A percentile compares a stretch with the other conserved stretches of the same genome.
These are phyloP conservation scores for Leccinum pachyderme DNA, from an alignment of 1,284 basidiomycete species.

Conservation along the genomic window DNA sequence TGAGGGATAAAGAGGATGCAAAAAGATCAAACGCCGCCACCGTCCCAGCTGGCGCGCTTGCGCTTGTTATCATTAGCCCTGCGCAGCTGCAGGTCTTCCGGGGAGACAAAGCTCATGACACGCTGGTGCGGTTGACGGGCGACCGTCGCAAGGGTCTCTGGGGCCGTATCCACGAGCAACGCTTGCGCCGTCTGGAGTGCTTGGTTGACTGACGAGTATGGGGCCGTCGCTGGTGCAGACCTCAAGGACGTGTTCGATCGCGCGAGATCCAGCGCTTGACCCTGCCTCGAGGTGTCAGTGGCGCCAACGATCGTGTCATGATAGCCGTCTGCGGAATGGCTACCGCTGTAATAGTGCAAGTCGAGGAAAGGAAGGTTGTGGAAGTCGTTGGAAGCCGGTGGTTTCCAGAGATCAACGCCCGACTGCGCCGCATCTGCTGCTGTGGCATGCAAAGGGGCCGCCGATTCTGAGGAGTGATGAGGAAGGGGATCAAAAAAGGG, in stretches of 20 bases:
- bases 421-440: slow-evolving; percentile 21
- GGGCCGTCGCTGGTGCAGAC: slow-evolving; percentile 29
- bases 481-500: slow-evolving; percentile 33
- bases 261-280: slow-evolving; percentile 67
- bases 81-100: slow-evolving; percentile 61
- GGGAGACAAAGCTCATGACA: slow-evolving; percentile 63
- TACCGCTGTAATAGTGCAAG: slow-evolving; percentile 60
- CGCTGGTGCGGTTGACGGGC: slow-evolving; percentile 45
- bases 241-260: slow-evolving; percentile 37
- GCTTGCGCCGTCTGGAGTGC: slow-evolving; percentile 30
- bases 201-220: slow-evolving; percentile 32
- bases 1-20: slow-evolving; percentile 12
- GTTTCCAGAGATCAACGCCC: slow-evolving; percentile 30
- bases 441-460: slow-evolving; percentile 22
- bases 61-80: slow-evolving; percentile 58
- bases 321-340: slow-evolving; percentile 28
- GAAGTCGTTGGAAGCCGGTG: slow-evolving; percentile 34
- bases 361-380: slow-evolving; percentile 69
- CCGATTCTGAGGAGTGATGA: slow-evolving; percentile 22
- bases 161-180: slow-evolving; percentile 21
- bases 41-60: slow-evolving; percentile 77
- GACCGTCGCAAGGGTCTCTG: slow-evolving; percentile 9
- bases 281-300: slow-evolving; percentile 40
- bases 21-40: slow-evolving; percentile 36
- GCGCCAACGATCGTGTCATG: slow-evolving; percentile 19